A percentile compares a stretch with the other conserved stretches of the same genome.
Evolutionary conservation across 192 early-diverging fungal species (phyloP).

Genomic region (Coemansia sp.): DNA sequence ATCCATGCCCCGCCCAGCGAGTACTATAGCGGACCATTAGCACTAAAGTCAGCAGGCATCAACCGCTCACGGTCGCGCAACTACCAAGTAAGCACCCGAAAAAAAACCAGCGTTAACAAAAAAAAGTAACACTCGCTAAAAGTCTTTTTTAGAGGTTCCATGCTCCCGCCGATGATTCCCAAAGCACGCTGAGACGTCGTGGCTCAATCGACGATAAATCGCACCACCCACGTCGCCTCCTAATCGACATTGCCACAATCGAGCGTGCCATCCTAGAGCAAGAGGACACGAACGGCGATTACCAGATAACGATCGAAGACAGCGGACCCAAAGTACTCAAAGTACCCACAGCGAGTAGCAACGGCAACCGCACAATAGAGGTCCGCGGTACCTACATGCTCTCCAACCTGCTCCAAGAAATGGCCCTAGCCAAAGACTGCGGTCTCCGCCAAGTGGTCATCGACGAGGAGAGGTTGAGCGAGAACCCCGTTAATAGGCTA

Average conservation of each 20-base stretch:
- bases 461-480: constrained; percentile 84
- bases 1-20: constrained; percentile 39
- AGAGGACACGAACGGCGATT: constrained; percentile 94
- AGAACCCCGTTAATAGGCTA: constrained; percentile 91
- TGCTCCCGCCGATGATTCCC: background rate
- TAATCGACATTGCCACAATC: constrained; percentile 84
- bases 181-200: constrained; percentile 36
- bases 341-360: constrained; percentile 81
- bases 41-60: constrained; percentile 21
- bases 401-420: constrained; percentile 92
- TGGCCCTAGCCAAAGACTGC: constrained; percentile 86
- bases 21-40: constrained; percentile 30
- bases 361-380: constrained; percentile 84
- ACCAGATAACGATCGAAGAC: constrained; percentile 93
- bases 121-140: background rate
- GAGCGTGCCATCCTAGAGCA: constrained; percentile 78
- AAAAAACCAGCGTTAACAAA: no score
- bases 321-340: constrained; percentile 84
- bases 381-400: constrained; percentile 94
- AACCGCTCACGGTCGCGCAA: constrained; percentile 34
- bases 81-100: constrained; percentile 26
- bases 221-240: constrained; percentile 66
- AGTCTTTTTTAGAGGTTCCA: background rate
- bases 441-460: constrained; percentile 85
- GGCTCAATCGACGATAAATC: constrained; percentile 65